A percentile compares a stretch with the other conserved stretches of the same genome.
phyloP scores from a whole-genome alignment of 805 yeast genomes.

The Zygosaccharomyces siamensis region DNA sequence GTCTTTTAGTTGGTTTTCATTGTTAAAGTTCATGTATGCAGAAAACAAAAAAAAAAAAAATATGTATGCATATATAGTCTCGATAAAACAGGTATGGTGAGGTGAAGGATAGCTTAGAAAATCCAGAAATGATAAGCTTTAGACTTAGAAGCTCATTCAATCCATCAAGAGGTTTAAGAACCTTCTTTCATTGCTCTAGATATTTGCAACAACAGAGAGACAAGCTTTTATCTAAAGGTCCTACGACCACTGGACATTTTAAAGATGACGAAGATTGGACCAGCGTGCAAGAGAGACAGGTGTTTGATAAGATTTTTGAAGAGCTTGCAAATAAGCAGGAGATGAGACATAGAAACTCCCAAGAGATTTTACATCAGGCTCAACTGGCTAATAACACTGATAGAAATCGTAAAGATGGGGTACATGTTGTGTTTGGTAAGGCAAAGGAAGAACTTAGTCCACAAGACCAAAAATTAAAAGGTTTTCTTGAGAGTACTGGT shows the following conservation, averaged over 20 bases:
- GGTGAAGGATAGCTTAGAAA: background rate
- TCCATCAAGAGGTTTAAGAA: background rate
- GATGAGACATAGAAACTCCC: conserved; percentile 11
- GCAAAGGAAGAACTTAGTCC: conserved; percentile 12
- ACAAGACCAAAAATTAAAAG: conserved; percentile 15
- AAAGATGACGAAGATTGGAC: conserved; percentile 18
- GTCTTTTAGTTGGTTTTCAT: background rate
- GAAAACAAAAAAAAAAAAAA: no score
- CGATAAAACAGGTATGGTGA: background rate
- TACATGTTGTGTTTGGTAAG: conserved; percentile 23
- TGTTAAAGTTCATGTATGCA: background rate
- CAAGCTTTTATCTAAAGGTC: background rate
- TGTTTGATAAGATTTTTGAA: conserved; percentile 27
- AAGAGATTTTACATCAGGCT: conserved; percentile 10
- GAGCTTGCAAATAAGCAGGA: conserved; percentile 25
- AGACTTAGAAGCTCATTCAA: background rate
- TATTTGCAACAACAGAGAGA: conserved; percentile 1
- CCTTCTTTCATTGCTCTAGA: background rate
- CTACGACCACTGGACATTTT: conserved; percentile 10
- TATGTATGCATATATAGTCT: no score
- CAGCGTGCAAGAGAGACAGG: conserved; percentile 25
- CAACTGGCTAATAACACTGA: background rate
- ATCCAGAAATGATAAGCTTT: background rate
- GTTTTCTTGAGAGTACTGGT: conserved; percentile 16
- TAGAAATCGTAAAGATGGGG: conserved; percentile 4